Base-by-base conservation (phyloP, 139 green algal genomes). In the Chlorella ohadii region DNA sequence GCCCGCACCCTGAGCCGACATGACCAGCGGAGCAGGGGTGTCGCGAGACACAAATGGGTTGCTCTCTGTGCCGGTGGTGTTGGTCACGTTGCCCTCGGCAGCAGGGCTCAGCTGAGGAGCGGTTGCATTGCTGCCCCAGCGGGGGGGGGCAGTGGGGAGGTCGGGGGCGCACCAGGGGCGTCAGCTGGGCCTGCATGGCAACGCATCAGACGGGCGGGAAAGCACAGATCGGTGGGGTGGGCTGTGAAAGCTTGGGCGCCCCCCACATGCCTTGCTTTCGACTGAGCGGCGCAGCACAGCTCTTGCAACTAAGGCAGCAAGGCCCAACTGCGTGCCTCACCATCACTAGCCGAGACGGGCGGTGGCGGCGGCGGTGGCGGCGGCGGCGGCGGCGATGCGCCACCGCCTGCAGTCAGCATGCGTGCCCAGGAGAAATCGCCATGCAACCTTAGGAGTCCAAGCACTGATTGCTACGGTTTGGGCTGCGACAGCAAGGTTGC, bases 101-200 rank as follows among this genome's bases (percentile, higher is more conserved):
- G 51, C 51, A 13, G 51, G 51, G 51, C 51, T 39, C 33, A 12
- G 64, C 64, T 3, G 9, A 12, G n/a, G n/a, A n/a, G n/a, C n/a
- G n/a, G n/a, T n/a, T n/a, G 51, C 22, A 19, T 28, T 11, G 71
- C 47, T 63, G 73, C 73, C 73, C 73, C 73, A 79, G n/a, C 51
- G 73, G 1, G 73, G 1, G 47, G 68, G 16, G 68, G 36, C 34
- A 75, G 36, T 19, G 65, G 65, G 31, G 31, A 72, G 65, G 65
- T 12, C 27, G n/a, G 64, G n/a, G 65, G 33, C 4, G 31, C 13
- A 13, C 0, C 13, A 25, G 34, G 4, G 17, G 19, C 28, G 20
- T 61, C 41, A 34, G 39, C 6, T 9, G 47, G 72, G 28, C 72
- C 72, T 79, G 72, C 47, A 34, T 55, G 6, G 20, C n/a, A n/a